These are phyloP conservation scores for Saccharomyces kudriavzevii DNA, from an alignment of 805 yeast genomes.

Conservation along the genomic window DNA sequence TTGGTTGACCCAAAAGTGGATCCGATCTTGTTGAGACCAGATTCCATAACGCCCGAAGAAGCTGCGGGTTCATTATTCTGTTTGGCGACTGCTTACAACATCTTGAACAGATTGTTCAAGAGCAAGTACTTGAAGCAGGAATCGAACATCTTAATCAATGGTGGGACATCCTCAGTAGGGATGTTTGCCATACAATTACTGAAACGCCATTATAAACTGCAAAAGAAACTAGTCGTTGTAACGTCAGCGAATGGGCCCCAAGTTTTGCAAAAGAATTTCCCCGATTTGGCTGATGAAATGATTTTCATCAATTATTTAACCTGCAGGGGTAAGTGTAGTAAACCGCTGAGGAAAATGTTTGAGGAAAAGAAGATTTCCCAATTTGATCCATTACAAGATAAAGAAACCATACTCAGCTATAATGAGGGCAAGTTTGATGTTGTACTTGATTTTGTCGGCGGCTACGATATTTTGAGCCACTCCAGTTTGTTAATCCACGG, in stretches of 20 bases:
- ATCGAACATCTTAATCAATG: slow-evolving; percentile 54
- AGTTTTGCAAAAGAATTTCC: slow-evolving; percentile 34
- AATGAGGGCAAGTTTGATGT: slow-evolving; percentile 47
- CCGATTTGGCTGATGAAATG: slow-evolving; percentile 35
- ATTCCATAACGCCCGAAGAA: slow-evolving; percentile 37
- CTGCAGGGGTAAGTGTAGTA: slow-evolving; percentile 28
- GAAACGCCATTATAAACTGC: slow-evolving; percentile 42
- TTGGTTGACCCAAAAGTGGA: slow-evolving; percentile 47
- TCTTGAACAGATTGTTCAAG: slow-evolving; percentile 30
- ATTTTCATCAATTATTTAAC: slow-evolving; percentile 29
- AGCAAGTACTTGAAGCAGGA: slow-evolving; percentile 30
- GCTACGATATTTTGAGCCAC: slow-evolving; percentile 42
- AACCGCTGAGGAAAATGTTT: slow-evolving; percentile 27
- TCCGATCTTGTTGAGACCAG: slow-evolving; percentile 40
- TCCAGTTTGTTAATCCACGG: slow-evolving; percentile 37
- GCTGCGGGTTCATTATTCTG: slow-evolving; percentile 62
- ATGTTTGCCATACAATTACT: slow-evolving; percentile 51
- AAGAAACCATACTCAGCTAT: slow-evolving; percentile 21
- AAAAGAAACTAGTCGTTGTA: slow-evolving; percentile 44
- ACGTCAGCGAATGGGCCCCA: slow-evolving; percentile 48
- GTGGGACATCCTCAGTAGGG: slow-evolving; percentile 76
- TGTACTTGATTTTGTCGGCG: slow-evolving; percentile 69
- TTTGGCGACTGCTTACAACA: slow-evolving; percentile 54
- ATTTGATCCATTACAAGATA: slow-evolving; percentile 22
- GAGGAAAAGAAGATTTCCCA: slow-evolving; percentile 31